Conservation (phyloP, 108 stramenopile genomes). For the Cyclostephanos invisitatus region DNA sequence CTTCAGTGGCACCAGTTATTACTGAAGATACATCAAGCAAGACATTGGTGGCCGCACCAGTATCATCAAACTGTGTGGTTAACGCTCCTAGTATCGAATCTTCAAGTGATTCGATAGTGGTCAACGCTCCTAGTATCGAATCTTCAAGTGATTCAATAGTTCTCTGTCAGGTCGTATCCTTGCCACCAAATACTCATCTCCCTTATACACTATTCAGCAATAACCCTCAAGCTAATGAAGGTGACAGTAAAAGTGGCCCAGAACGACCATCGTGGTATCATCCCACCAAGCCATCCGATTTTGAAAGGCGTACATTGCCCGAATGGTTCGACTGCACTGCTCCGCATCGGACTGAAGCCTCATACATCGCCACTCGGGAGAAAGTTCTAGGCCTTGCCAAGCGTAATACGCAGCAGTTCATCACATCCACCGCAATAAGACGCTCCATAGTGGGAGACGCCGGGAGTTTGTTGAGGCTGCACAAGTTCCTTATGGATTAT, state of each 20-base stretch:
- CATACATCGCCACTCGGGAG: slow-evolving; percentile 66
- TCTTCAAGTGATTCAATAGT: not conserved
- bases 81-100: not conserved
- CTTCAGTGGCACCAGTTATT: not conserved
- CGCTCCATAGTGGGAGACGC: slow-evolving; percentile 75
- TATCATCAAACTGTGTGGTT: not conserved
- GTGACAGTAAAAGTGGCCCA: slow-evolving; percentile 27
- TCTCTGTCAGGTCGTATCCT: slow-evolving; percentile 21
- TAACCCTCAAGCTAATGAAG: slow-evolving; percentile 59
- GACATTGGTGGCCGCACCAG: not conserved
- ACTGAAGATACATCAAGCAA: not conserved
- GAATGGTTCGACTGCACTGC: slow-evolving; percentile 88
- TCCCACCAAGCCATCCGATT: slow-evolving; percentile 52
- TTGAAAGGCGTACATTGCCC: slow-evolving; percentile 72
- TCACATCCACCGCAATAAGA: slow-evolving; percentile 71
- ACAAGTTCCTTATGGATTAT: slow-evolving; percentile 64
- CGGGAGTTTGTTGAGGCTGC: slow-evolving; percentile 76
- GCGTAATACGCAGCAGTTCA: slow-evolving; percentile 59
- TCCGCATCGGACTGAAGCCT: slow-evolving; percentile 65
- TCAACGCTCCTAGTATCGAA: not conserved
- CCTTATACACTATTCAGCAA: slow-evolving; percentile 38
- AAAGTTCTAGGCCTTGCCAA: slow-evolving; percentile 50
- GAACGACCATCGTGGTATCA: slow-evolving; percentile 77
- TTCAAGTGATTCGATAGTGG: not conserved
- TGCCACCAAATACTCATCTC: slow-evolving; percentile 24